These are phyloP conservation scores for Daldinia grandis DNA, from an alignment of 495 filamentous ascomycete genomes.

Conservation along the genomic window DNA sequence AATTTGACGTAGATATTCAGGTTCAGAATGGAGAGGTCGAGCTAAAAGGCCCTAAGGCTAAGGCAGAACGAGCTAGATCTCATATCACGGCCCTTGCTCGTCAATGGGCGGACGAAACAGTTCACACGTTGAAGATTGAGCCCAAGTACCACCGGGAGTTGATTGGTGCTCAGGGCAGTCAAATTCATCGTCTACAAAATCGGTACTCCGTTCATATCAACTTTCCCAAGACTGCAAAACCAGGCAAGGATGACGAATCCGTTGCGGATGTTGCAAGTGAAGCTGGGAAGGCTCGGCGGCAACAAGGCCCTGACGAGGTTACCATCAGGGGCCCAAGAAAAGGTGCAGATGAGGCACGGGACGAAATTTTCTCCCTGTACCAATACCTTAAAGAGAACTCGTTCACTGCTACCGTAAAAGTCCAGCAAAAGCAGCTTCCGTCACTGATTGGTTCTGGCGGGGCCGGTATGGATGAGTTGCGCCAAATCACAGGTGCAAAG, in stretches of 20 bases:
- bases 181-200: conserved; percentile 90
- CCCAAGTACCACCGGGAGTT: conserved; percentile 87
- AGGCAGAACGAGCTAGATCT: conserved; percentile 80
- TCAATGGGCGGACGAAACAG: conserved; percentile 86
- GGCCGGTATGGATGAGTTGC: conserved; percentile 87
- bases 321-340: conserved; percentile 88
- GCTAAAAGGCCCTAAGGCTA: conserved; percentile 67
- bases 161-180: conserved; percentile 86
- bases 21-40: conserved; percentile 76
- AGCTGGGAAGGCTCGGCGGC: conserved; percentile 69
- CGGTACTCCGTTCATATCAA: conserved; percentile 93
- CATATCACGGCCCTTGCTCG: conserved; percentile 79
- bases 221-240: conserved; percentile 78
- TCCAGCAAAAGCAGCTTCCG: conserved; percentile 87
- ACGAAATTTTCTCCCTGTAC: conserved; percentile 84
- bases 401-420: conserved; percentile 76
- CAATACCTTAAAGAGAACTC: conserved; percentile 90
- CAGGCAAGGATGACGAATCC: conserved; percentile 71
- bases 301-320: conserved; percentile 89
- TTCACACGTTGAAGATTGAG: conserved; percentile 84
- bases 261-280: conserved; percentile 76
- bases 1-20: conserved; percentile 97
- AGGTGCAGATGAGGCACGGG: conserved; percentile 88
- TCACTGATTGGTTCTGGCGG: conserved; percentile 90
- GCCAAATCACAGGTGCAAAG: conserved; percentile 79